phyloP scores from a whole-genome alignment of 202 grass and related monocot genomes.

The Dendrocalamus latiflorus region DNA sequence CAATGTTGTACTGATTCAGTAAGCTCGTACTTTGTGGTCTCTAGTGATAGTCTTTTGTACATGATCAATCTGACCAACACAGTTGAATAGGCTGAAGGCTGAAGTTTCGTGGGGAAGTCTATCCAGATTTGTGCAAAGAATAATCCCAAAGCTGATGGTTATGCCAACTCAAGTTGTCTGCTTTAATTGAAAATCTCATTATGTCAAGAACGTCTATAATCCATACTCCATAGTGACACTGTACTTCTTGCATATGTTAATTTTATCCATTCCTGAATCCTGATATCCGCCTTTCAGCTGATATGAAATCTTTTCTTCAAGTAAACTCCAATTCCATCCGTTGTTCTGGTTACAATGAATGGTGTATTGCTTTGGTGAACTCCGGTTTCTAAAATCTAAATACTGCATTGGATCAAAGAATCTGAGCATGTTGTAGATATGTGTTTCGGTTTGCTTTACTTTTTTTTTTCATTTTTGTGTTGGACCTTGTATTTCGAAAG shows the following conservation, averaged over 20 bases:
- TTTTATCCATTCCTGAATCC: background rate
- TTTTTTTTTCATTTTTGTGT: background rate
- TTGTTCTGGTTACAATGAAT: background rate
- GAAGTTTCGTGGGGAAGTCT: background rate
- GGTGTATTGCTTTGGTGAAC: constrained; percentile 14
- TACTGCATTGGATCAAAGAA: background rate
- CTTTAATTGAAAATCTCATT: background rate
- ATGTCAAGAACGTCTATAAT: background rate
- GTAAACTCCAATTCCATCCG: background rate
- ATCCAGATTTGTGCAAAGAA: background rate
- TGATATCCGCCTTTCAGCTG: background rate
- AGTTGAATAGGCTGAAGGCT: too few relatives aligned
- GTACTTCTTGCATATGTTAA: background rate
- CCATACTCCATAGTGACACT: background rate
- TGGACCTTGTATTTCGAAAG: constrained; percentile 13
- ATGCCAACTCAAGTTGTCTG: background rate
- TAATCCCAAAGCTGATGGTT: background rate
- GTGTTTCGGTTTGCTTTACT: too few relatives aligned
- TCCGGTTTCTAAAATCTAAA: background rate
- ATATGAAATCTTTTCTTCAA: background rate
- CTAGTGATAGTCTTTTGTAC: background rate
- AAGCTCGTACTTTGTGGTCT: background rate
- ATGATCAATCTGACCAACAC: background rate
- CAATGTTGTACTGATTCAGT: background rate
- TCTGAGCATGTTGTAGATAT: background rate